Evolutionary conservation across 768 basidiomycete species (phyloP), one percentile per base, ranked within the genome.

Genomic region (Stropharia rugosoannulata): DNA sequence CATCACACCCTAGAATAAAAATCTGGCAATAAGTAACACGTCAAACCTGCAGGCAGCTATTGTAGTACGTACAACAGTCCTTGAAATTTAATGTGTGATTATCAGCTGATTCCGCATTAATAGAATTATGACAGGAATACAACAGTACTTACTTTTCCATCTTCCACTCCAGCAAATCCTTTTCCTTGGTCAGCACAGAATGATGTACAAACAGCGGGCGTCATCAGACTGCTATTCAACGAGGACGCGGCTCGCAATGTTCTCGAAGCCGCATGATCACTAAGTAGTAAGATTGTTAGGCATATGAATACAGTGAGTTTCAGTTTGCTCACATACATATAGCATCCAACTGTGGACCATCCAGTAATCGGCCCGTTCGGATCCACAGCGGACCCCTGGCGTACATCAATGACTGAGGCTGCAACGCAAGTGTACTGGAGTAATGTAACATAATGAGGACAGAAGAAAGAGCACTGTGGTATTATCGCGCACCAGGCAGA

Each of bases 131-230:
- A 22, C 37, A 22, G 4, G 35, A 13, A 2, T 6, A 35, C 8
- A 6, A 18, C 16, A n/a, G 38, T 36, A 52, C 54, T 27, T 36
- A 52, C 54, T 27, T 51, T 36, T 7, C 58, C 58, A 16, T 41
- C 29, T 42, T 59, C 58, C 10, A 59, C 54, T 18, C 58, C 58
- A 19, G 54, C 54, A 22, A 59, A 59, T 6, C 54, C 58, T n/a
- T 55, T 55, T 5, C 29, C 48, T 35, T 49, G 44, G 19, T 41
- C 50, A 11, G 44, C 47, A 32, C 58, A 59, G 35, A 60, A 60
- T 9, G 44, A 41, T 8, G 45, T 49, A n/a, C 59, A 60, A 39
- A 49, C 5, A 2, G 47, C 51, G 1, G 55, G 59, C 13, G 59
- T 57, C 55, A 60, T 59, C 13, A 15, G 22, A 3, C 37, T 45